Base-by-base conservation (phyloP, 352 stramenopile genomes). In the Pythium rhizo-oryzae region DNA sequence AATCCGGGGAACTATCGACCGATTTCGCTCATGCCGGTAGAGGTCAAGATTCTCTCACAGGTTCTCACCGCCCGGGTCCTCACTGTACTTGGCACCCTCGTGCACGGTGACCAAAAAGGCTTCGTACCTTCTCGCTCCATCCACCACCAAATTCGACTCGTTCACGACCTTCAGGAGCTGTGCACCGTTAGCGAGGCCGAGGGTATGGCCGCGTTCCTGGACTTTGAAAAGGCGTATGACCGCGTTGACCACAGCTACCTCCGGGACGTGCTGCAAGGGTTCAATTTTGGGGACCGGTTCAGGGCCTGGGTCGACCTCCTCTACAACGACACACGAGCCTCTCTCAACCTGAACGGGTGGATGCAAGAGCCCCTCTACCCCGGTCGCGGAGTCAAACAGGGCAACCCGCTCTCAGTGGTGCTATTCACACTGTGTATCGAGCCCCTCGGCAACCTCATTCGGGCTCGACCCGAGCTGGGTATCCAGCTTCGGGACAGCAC, bases 211-310 rank as follows among this genome's bases (percentile, higher is more conserved):
- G 35, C 65, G 1, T 77, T 77, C 41, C 54, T 77, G 21, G 65
- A 75, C 35, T 74, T 75, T 24, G 59, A 61, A 13, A 78, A 78
- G 55, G 71, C 67, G 0, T 77, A 75, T 19, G 70, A 70, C 59
- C 66, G 67, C 16, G 72, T 76, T 16, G 46, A 70, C 51, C 68
- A 63, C 57, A 18, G 1, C 49, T 75, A 76, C 41, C 55, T 76
- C 35, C 35, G 57, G 4, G 41, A 56, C 2, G 51, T 78, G 4
- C 62, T 78, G 18, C 50, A 47, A 3, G 15, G 35, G 19, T 69
- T 76, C 62, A 51, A 55, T 5, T 64, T 69, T 28, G 72, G 72
- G 0, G 11, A n/a, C 2, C 8, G 11, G 2, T 75, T 78, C 50
- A n/a, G 35, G 13, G 1, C 19, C 0, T 76, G 62, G 49, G 54